phyloP scores from a whole-genome alignment of 345 rosid genomes.

The Boechera stricta region DNA sequence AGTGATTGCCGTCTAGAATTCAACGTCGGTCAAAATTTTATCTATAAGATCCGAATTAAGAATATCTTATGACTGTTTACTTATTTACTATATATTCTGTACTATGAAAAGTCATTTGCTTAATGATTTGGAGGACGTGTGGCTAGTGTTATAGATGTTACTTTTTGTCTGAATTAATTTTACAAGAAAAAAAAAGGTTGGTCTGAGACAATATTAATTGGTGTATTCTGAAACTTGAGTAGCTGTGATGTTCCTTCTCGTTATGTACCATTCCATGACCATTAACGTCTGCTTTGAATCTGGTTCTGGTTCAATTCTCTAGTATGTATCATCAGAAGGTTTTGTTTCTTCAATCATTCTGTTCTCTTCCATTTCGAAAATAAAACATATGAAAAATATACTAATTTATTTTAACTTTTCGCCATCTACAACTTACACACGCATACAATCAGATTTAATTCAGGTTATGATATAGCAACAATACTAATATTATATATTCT shows the following conservation, averaged over 20 bases:
- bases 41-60: not conserved
- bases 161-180: constrained; percentile 36
- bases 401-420: not conserved
- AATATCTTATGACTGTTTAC: not conserved
- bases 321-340: not conserved
- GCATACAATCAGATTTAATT: too few relatives aligned
- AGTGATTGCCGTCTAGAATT: constrained; percentile 14
- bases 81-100: not conserved
- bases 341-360: not conserved
- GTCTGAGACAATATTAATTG: constrained; percentile 6
- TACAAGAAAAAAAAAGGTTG: constrained; percentile 15
- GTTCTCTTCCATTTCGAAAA: not conserved
- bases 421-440: not conserved
- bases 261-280: constrained; percentile 17
- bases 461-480: too few relatives aligned
- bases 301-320: constrained; percentile 28
- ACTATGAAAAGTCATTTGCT: constrained; percentile 20
- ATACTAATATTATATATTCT: too few relatives aligned
- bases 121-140: constrained; percentile 37
- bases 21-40: constrained; percentile 16
- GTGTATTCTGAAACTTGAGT: constrained; percentile 24
- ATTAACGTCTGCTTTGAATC: constrained; percentile 25
- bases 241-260: constrained; percentile 41
- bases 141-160: constrained; percentile 43
- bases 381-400: not conserved